Evolutionary conservation across 2,329 filamentous ascomycete species (phyloP).

Genomic region (Rhynchosporium agropyri): DNA sequence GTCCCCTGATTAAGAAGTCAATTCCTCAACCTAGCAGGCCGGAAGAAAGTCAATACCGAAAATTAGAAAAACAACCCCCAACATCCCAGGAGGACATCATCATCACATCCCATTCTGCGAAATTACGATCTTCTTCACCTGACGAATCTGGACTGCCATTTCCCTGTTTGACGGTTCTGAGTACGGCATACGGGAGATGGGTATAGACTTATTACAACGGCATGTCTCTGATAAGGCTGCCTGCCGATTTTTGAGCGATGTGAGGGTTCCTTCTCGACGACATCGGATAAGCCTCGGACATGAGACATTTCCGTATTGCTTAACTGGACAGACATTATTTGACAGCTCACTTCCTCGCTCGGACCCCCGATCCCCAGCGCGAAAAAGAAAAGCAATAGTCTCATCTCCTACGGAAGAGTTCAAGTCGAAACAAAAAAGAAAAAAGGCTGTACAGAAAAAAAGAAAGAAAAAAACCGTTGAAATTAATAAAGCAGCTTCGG

Average conservation of each 20-base stretch:
- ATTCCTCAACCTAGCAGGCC: too few relatives aligned
- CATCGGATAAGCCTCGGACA: slow-evolving; percentile 1
- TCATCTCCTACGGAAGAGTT: background rate
- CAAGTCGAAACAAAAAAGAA: background rate
- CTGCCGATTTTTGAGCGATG: background rate
- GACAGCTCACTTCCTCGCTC: background rate
- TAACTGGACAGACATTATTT: background rate
- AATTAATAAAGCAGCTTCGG: background rate
- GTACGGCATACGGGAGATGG: background rate
- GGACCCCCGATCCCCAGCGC: background rate
- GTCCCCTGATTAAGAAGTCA: background rate
- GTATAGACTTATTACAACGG: background rate
- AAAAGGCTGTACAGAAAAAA: too few relatives aligned
- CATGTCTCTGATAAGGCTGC: slow-evolving; percentile 3
- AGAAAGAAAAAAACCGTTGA: background rate
- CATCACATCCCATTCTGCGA: background rate
- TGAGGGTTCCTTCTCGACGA: background rate
- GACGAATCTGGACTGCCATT: slow-evolving; percentile 4
- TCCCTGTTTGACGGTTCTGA: background rate
- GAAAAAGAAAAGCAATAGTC: background rate
- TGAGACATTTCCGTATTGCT: slow-evolving; percentile 7
- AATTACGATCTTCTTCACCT: slow-evolving; percentile 17
- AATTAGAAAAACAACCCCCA: background rate
- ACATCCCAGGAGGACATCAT: background rate
- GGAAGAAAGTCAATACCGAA: background rate